phyloP scores from a whole-genome alignment of 2,329 filamentous ascomycete genomes.

The Exutisphaerella laricina region DNA sequence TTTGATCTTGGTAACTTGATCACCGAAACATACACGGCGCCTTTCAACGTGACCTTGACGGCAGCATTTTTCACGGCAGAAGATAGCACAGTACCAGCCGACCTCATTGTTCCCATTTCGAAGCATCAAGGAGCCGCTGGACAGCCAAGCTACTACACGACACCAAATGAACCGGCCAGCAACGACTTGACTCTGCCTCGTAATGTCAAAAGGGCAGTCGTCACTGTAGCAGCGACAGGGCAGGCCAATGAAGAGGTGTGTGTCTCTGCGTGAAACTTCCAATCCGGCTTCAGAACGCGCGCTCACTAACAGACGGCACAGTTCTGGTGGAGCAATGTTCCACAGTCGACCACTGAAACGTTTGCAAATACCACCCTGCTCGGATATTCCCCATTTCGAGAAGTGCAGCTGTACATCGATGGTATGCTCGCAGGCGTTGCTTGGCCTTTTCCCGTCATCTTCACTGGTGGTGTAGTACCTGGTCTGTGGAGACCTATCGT shows the following conservation, averaged over 20 bases:
- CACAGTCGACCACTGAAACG: conserved; percentile 53
- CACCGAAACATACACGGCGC: conserved; percentile 63
- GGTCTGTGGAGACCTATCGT: conserved; percentile 73
- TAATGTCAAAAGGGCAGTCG: conserved; percentile 63
- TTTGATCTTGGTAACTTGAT: conserved; percentile 75
- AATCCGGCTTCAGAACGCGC: too few species aligned
- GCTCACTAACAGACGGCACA: conserved; percentile 7
- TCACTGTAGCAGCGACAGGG: conserved; percentile 71
- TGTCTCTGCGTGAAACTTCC: too few species aligned
- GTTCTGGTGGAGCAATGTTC: conserved; percentile 80
- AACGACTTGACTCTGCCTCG: conserved; percentile 58
- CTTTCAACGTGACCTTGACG: conserved; percentile 68
- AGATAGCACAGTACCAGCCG: conserved; percentile 45
- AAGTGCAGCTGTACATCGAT: conserved; percentile 72
- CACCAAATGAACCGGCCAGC: conserved; percentile 58
- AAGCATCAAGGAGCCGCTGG: conserved; percentile 47
- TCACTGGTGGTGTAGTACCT: conserved; percentile 73
- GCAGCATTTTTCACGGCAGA: conserved; percentile 62
- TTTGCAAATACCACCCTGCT: conserved; percentile 57
- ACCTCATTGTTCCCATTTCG: conserved; percentile 62
- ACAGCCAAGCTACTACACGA: conserved; percentile 59
- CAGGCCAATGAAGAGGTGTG: conserved; percentile 62
- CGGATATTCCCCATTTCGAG: conserved; percentile 68
- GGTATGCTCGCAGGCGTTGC: conserved; percentile 65
- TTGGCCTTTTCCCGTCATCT: conserved; percentile 79